phyloP scores from a whole-genome alignment of 2,329 filamentous ascomycete genomes.

The Chaetomium sp. region DNA sequence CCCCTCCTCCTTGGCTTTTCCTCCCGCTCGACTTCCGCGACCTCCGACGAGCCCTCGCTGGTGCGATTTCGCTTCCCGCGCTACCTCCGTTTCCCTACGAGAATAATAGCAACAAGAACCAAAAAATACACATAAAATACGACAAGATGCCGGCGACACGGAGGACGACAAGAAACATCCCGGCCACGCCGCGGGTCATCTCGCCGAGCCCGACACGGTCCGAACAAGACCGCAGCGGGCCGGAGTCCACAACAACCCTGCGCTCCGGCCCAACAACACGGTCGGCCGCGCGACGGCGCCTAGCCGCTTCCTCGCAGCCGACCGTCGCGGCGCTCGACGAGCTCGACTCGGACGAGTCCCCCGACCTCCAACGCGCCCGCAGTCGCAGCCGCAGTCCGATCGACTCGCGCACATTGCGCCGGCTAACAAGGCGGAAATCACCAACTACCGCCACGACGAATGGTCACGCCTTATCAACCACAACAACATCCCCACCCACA shows the following conservation, averaged over 20 bases:
- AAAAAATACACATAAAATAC: too few relatives aligned
- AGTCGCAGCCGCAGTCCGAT: conserved; percentile 66
- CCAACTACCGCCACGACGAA: conserved; percentile 19
- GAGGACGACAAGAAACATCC: conserved; percentile 48
- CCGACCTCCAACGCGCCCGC: conserved; percentile 55
- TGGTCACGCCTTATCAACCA: not conserved
- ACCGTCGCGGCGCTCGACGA: conserved; percentile 47
- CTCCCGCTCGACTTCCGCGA: conserved; percentile 40
- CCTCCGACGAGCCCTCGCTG: conserved; percentile 46
- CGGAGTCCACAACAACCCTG: conserved; percentile 37
- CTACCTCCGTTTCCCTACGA: conserved; percentile 55
- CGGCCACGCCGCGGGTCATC: conserved; percentile 78
- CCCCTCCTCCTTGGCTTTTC: too few relatives aligned
- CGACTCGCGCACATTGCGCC: conserved; percentile 43
- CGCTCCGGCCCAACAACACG: conserved; percentile 72
- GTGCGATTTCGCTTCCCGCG: conserved; percentile 48
- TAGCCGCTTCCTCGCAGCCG: conserved; percentile 46
- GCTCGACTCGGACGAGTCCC: conserved; percentile 44
- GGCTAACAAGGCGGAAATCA: conserved; percentile 39
- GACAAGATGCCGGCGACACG: conserved; percentile 38
- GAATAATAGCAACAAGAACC: conserved; percentile 30
- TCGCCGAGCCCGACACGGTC: conserved; percentile 77
- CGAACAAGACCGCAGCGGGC: conserved; percentile 44
- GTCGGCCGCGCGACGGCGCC: conserved; percentile 58
- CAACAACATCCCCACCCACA: conserved; percentile 14